These are phyloP conservation scores for Pleurotus salmoneostramineus DNA, from an alignment of 768 basidiomycete genomes.

Conservation along the genomic window DNA sequence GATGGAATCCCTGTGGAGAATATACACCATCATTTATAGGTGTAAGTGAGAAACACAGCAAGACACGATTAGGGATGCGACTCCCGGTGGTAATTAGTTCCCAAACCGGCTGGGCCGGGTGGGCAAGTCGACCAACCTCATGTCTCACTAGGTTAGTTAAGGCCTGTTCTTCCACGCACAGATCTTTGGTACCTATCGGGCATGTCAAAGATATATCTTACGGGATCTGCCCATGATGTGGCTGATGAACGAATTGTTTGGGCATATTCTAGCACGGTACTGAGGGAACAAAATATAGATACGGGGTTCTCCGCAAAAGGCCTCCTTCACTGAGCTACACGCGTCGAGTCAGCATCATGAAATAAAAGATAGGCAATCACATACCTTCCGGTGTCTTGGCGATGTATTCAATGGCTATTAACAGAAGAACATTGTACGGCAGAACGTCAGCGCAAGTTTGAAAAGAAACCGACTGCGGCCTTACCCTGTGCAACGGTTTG, in stretches of 20 bases:
- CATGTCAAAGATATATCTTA: constrained; percentile 6
- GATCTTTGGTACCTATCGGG: constrained; percentile 7
- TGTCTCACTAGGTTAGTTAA: constrained; percentile 10
- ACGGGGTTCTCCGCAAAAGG: constrained; percentile 30
- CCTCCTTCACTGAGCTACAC: constrained; percentile 43
- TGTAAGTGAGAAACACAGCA: constrained; percentile 12
- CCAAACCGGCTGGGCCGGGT: constrained; percentile 21
- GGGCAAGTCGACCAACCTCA: constrained; percentile 7
- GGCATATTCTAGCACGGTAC: constrained; percentile 5
- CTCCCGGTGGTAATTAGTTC: constrained; percentile 18
- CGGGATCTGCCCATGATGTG: background rate
- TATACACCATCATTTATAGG: constrained; percentile 17
- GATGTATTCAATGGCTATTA: constrained; percentile 91
- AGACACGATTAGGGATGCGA: constrained; percentile 16
- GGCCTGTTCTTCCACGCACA: constrained; percentile 8
- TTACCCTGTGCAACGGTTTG: constrained; percentile 87
- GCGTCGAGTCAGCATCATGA: background rate
- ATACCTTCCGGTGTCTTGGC: constrained; percentile 87
- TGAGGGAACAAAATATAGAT: constrained; percentile 33
- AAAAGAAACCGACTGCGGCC: background rate
- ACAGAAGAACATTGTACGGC: constrained; percentile 12
- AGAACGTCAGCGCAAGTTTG: constrained; percentile 1
- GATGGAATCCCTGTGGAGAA: constrained; percentile 1
- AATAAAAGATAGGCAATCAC: constrained; percentile 10
- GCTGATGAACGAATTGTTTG: constrained; percentile 3